These are phyloP conservation scores for Sarocladiaceae sp. DNA, from an alignment of 2,329 filamentous ascomycete genomes.

Conservation along the genomic window DNA sequence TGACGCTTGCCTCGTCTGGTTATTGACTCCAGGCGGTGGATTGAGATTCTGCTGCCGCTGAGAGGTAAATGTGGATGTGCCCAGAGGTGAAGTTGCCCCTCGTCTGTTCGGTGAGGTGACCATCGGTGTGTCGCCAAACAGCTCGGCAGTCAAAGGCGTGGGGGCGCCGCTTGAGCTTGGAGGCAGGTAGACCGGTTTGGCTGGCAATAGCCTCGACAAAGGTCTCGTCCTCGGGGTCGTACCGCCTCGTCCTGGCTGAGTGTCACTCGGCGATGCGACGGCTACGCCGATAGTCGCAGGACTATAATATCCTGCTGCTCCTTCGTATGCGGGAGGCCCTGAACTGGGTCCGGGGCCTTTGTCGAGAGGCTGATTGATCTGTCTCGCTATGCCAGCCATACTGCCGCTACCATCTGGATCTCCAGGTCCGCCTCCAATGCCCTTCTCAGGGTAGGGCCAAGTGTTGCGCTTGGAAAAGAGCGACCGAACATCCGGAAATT, in stretches of 20 bases:
- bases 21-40: not conserved
- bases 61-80: no score
- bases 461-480: slow-evolving; percentile 31
- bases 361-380: slow-evolving; percentile 2
- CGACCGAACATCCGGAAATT: not conserved
- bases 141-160: not conserved
- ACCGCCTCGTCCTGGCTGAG: not conserved
- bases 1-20: not conserved
- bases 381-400: slow-evolving; percentile 3
- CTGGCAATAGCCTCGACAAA: slow-evolving; percentile 39
- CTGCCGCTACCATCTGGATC: slow-evolving; percentile 1
- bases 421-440: not conserved
- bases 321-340: not conserved
- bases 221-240: slow-evolving; percentile 17
- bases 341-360: not conserved
- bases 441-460: slow-evolving; percentile 21
- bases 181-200: slow-evolving; percentile 28
- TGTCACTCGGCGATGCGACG: slow-evolving; percentile 28
- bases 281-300: slow-evolving; percentile 38
- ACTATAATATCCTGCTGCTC: slow-evolving; percentile 1
- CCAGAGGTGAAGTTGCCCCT: no score
- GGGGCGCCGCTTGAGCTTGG: not conserved
- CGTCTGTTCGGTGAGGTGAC: not conserved
- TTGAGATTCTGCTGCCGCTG: no score
- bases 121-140: slow-evolving; percentile 2